phyloP scores from a whole-genome alignment of 257 asterid genomes.

The Petrea volubilis region DNA sequence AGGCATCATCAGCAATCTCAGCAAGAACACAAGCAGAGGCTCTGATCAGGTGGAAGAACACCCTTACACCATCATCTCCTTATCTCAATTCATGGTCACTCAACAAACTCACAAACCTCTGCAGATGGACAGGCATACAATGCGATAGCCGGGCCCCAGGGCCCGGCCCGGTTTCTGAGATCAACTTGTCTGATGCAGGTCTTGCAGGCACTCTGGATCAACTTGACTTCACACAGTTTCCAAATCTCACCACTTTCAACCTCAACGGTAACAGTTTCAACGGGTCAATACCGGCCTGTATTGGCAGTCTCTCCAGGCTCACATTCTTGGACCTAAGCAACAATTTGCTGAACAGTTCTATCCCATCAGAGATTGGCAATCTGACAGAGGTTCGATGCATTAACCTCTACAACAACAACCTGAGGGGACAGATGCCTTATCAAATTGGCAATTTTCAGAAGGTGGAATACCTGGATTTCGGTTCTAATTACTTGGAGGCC shows the following conservation, averaged over 20 bases:
- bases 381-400: conserved; percentile 26
- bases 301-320: conserved; percentile 51
- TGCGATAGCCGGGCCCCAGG: conserved; percentile 52
- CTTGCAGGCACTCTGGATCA: conserved; percentile 42
- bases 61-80: too few species aligned
- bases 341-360: conserved; percentile 30
- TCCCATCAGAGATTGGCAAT: conserved; percentile 55
- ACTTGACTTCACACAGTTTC: conserved; percentile 43
- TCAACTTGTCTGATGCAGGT: conserved; percentile 39
- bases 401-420: conserved; percentile 43
- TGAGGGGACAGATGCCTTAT: conserved; percentile 46
- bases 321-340: conserved; percentile 54
- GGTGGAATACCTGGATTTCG: conserved; percentile 50
- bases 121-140: conserved; percentile 64
- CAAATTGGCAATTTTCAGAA: conserved; percentile 58
- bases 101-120: conserved; percentile 12
- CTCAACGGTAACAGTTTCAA: conserved; percentile 39
- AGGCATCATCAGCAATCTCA: conserved; percentile 32
- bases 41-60: too few species aligned
- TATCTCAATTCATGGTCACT: too few species aligned
- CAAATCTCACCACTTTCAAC: conserved; percentile 37
- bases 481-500: conserved; percentile 45
- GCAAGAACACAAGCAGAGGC: too few species aligned
- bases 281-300: conserved; percentile 58
- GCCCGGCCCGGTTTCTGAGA: conserved; percentile 45